Percentiles rank a stretch among this genome's conserved stretches.
phyloP scores from a whole-genome alignment of 306 rosid genomes.

The Mucuna pruriens region DNA sequence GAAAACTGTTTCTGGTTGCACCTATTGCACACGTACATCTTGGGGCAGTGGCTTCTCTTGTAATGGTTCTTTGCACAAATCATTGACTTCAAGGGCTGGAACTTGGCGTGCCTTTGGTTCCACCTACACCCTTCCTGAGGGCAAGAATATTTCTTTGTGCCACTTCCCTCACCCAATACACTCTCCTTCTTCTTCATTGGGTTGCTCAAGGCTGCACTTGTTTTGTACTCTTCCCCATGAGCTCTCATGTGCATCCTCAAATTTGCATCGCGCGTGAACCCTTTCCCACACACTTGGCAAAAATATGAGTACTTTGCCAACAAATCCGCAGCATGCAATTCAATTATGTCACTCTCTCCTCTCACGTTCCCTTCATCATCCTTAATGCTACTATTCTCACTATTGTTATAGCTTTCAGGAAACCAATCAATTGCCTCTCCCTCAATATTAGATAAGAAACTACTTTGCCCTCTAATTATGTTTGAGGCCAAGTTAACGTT shows the following conservation, averaged over 20 bases:
- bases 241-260: constrained; percentile 90
- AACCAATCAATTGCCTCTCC: constrained; percentile 44
- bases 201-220: constrained; percentile 61
- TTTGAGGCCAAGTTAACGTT: not conserved
- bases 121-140: constrained; percentile 82
- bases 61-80: constrained; percentile 79
- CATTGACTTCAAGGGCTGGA: constrained; percentile 76
- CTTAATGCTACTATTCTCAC: not conserved
- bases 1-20: constrained; percentile 77
- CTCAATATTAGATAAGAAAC: constrained; percentile 22
- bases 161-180: not conserved
- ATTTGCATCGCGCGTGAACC: constrained; percentile 78
- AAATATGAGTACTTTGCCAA: constrained; percentile 79
- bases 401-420: constrained; percentile 32
- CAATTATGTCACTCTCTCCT: constrained; percentile 50
- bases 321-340: constrained; percentile 63
- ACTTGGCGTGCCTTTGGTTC: constrained; percentile 66
- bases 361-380: constrained; percentile 16
- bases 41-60: constrained; percentile 83
- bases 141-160: constrained; percentile 65
- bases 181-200: constrained; percentile 50
- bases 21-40: constrained; percentile 76
- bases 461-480: constrained; percentile 25
- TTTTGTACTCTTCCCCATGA: constrained; percentile 80
- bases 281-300: constrained; percentile 82